Evolutionary conservation across 1,139 yeast genomes (phyloP).

Genomic region (Sugiyamaella xylanicola): DNA sequence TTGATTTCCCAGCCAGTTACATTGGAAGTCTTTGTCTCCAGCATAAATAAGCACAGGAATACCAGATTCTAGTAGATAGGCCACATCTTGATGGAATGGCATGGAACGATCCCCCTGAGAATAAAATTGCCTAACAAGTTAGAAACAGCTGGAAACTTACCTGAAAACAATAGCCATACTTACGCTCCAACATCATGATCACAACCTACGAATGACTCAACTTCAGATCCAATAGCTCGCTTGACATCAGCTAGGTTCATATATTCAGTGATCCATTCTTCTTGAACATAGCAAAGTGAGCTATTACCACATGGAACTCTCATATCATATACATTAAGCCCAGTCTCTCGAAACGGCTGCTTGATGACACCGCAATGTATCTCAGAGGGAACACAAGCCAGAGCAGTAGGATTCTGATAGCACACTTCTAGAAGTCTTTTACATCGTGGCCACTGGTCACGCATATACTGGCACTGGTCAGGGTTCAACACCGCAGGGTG

Average conservation of each 20-base stretch:
- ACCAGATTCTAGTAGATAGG: slow-evolving; percentile 62
- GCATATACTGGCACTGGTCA: slow-evolving; percentile 80
- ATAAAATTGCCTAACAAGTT: slow-evolving; percentile 72
- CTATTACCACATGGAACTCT: slow-evolving; percentile 78
- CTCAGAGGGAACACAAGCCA: slow-evolving; percentile 93
- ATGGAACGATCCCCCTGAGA: slow-evolving; percentile 69
- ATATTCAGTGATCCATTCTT: slow-evolving; percentile 66
- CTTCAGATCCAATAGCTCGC: slow-evolving; percentile 90
- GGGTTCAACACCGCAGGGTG: slow-evolving; percentile 76
- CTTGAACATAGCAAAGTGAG: slow-evolving; percentile 71
- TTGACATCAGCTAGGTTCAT: slow-evolving; percentile 70
- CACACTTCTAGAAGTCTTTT: slow-evolving; percentile 76
- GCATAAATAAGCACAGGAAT: slow-evolving; percentile 80
- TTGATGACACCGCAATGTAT: slow-evolving; percentile 87
- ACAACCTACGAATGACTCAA: slow-evolving; percentile 79
- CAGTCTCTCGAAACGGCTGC: slow-evolving; percentile 88
- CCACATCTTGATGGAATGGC: slow-evolving; percentile 66
- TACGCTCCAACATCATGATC: slow-evolving; percentile 56
- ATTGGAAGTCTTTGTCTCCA: slow-evolving; percentile 86
- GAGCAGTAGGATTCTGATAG: slow-evolving; percentile 73
- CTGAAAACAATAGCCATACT: slow-evolving; percentile 37
- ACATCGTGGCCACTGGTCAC: slow-evolving; percentile 76
- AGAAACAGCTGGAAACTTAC: neutral
- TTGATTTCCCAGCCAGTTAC: slow-evolving; percentile 87
- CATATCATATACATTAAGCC: slow-evolving; percentile 91